A percentile compares a stretch with the other conserved stretches of the same genome.
Conservation (phyloP, 2,329 filamentous ascomycete species). For the Trichoderma sp. region DNA sequence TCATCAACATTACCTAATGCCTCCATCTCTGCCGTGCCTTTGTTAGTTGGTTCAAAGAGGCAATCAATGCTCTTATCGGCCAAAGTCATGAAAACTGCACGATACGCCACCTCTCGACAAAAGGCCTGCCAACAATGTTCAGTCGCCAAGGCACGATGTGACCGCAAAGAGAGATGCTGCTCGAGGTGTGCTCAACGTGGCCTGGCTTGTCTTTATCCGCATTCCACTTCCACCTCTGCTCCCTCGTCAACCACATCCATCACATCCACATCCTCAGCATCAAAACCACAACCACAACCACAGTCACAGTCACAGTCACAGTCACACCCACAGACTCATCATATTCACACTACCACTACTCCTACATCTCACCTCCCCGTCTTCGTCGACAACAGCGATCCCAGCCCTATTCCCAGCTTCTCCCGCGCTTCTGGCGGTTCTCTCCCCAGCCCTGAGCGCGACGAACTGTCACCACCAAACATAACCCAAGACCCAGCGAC, state of each 20-base stretch:
- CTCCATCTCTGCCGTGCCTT: not conserved
- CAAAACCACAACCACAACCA: not conserved
- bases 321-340: not conserved
- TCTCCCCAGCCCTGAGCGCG: slow-evolving; percentile 1
- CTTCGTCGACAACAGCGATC: not conserved
- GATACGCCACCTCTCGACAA: slow-evolving; percentile 13
- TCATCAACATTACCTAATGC: not conserved
- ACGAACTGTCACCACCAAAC: not conserved
- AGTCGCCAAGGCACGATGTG: slow-evolving; percentile 7
- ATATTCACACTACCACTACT: not conserved
- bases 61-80: not conserved
- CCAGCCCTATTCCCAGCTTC: not conserved
- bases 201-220: not conserved
- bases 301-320: too few species aligned
- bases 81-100: not conserved
- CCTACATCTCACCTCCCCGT: not conserved
- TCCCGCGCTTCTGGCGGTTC: not conserved
- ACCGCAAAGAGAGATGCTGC: slow-evolving; percentile 6
- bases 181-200: not conserved
- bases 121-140: slow-evolving; percentile 14
- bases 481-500: not conserved
- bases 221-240: not conserved
- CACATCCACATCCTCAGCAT: not conserved
- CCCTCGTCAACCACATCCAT: not conserved
- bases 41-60: not conserved